These are phyloP conservation scores for Aspergillus sp. DNA, from an alignment of 2,329 filamentous ascomycete species.

Conservation along the genomic window DNA sequence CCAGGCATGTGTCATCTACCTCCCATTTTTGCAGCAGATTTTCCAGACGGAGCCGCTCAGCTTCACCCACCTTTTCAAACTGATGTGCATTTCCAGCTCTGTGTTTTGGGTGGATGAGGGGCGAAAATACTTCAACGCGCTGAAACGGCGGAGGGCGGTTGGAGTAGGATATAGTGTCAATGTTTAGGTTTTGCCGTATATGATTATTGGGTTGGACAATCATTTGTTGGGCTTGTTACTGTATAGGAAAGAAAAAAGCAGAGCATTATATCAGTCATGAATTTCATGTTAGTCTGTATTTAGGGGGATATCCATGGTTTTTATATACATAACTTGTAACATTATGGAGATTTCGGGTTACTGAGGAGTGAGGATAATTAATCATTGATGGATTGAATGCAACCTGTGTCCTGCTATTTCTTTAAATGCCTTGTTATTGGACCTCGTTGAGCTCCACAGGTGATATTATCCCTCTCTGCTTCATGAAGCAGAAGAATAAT, in stretches of 20 bases:
- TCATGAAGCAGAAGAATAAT: too few species aligned
- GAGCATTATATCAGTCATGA: too few species aligned
- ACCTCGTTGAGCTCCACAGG: too few species aligned
- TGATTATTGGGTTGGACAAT: neutral
- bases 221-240: neutral
- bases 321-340: too few species aligned
- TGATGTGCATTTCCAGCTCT: conserved; percentile 73
- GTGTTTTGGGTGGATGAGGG: conserved; percentile 95
- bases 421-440: too few species aligned
- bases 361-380: too few species aligned
- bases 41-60: conserved; percentile 91
- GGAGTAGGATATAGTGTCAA: conserved; percentile 38
- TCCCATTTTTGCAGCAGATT: conserved; percentile 86
- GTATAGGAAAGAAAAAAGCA: conserved; percentile 2
- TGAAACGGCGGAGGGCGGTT: conserved; percentile 27
- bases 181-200: conserved; percentile 20
- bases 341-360: too few species aligned
- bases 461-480: too few species aligned
- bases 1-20: conserved; percentile 87
- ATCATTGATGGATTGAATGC: too few species aligned
- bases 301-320: too few species aligned
- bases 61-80: conserved; percentile 65
- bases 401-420: too few species aligned
- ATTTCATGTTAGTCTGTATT: too few species aligned
- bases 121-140: conserved; percentile 61